phyloP scores from a whole-genome alignment of 306 rosid genomes.

The Vigna mungo region DNA sequence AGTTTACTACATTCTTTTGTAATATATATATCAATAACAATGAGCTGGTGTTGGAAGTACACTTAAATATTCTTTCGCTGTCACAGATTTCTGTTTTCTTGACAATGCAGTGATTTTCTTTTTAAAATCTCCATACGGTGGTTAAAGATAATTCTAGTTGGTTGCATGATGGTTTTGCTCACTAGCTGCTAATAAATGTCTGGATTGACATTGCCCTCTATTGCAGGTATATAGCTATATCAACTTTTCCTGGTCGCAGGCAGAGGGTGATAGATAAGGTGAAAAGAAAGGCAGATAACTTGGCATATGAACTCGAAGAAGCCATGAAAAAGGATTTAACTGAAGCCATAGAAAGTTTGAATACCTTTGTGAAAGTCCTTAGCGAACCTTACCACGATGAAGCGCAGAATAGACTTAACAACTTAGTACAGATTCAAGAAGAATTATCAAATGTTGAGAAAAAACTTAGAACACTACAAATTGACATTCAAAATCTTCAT shows the following conservation, averaged over 20 bases:
- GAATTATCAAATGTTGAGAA: constrained; percentile 70
- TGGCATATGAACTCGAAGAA: constrained; percentile 79
- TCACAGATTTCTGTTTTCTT: no score
- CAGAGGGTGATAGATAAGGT: constrained; percentile 73
- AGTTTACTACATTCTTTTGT: neutral
- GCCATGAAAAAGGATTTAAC: constrained; percentile 89
- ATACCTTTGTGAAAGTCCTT: constrained; percentile 56
- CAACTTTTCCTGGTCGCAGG: constrained; percentile 79
- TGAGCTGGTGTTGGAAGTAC: no score
- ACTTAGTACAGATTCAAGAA: constrained; percentile 63
- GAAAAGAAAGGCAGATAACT: constrained; percentile 70
- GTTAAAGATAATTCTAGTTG: neutral
- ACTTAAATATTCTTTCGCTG: no score
- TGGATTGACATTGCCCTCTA: constrained; percentile 24
- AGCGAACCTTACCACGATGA: constrained; percentile 81
- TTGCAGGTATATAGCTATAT: constrained; percentile 73
- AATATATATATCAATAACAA: no score
- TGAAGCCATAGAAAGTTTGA: constrained; percentile 68
- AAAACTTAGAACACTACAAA: constrained; percentile 68
- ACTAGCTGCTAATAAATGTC: constrained; percentile 2
- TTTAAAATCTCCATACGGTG: neutral
- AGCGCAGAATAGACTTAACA: constrained; percentile 75
- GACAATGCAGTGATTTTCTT: neutral
- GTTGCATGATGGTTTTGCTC: constrained; percentile 19
- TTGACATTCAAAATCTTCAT: constrained; percentile 86